Evolutionary conservation across 2,329 filamentous ascomycete species (phyloP).

Genomic region (Monilinia vaccinii-corymbosi): DNA sequence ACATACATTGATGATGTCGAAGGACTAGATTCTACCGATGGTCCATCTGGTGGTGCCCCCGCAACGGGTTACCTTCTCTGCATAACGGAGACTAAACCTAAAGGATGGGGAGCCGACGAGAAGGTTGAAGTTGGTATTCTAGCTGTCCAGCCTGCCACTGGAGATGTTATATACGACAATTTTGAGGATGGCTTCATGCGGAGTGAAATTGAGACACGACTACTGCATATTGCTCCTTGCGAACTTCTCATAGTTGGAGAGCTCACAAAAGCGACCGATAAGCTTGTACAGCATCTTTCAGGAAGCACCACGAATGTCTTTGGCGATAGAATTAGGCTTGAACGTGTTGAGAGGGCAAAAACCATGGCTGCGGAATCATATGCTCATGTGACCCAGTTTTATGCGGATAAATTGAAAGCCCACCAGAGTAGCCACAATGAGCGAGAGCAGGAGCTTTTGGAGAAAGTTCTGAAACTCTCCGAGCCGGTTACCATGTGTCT

Average conservation of each 20-base stretch:
- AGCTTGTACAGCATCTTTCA: conserved; percentile 81
- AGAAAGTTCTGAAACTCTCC: conserved; percentile 77
- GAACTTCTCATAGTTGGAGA: conserved; percentile 91
- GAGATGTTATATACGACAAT: conserved; percentile 89
- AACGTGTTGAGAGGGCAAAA: conserved; percentile 65
- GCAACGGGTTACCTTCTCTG: conserved; percentile 85
- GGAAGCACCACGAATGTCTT: conserved; percentile 87
- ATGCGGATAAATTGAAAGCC: conserved; percentile 72
- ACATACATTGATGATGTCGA: conserved; percentile 95
- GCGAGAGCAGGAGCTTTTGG: conserved; percentile 57
- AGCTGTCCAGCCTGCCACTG: conserved; percentile 90
- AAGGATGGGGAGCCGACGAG: conserved; percentile 78
- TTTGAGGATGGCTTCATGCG: conserved; percentile 98
- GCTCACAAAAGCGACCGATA: conserved; percentile 83
- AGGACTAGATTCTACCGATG: conserved; percentile 52
- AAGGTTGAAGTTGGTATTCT: conserved; percentile 87
- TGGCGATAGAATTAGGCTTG: conserved; percentile 80
- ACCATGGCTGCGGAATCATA: conserved; percentile 78
- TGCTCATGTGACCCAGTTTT: conserved; percentile 87
- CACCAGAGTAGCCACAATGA: conserved; percentile 43
- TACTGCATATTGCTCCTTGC: conserved; percentile 90
- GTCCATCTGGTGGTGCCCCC: conserved; percentile 48
- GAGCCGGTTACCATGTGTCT: conserved; percentile 85
- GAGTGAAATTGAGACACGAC: conserved; percentile 87
- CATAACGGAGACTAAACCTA: conserved; percentile 75